These are phyloP conservation scores for Acacia melanoxylon DNA, from an alignment of 306 rosid genomes.

Conservation along the genomic window DNA sequence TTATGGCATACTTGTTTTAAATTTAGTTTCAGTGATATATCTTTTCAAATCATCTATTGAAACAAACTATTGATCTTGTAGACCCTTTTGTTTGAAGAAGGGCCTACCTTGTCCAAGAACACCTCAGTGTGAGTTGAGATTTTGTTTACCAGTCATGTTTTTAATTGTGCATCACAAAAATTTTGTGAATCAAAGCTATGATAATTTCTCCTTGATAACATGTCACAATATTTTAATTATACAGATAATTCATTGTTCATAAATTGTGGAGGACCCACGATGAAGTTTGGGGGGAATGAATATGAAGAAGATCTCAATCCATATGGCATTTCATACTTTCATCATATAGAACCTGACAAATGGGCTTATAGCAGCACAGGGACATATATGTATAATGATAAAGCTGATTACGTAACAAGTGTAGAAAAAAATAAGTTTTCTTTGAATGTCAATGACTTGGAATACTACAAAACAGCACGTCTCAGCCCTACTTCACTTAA, in stretches of 20 bases:
- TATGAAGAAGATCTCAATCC: constrained; percentile 46
- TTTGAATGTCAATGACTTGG: no score
- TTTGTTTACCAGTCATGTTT: constrained; percentile 5
- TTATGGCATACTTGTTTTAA: neutral
- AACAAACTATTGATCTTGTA: constrained; percentile 31
- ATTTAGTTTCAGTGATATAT: neutral
- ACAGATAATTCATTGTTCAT: constrained; percentile 40
- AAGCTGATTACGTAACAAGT: constrained; percentile 4
- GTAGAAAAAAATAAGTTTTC: neutral
- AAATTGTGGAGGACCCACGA: constrained; percentile 43
- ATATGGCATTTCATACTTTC: constrained; percentile 40
- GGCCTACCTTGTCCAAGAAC: constrained; percentile 59
- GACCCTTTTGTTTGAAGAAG: constrained; percentile 58
- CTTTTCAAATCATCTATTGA: neutral
- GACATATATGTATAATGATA: constrained; percentile 4
- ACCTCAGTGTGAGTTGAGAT: constrained; percentile 42
- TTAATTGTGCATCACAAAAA: neutral
- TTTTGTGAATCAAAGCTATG: neutral
- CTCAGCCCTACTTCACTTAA: constrained; percentile 43
- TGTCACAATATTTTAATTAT: constrained; percentile 8
- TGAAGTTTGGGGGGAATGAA: constrained; percentile 16
- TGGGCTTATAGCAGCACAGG: constrained; percentile 84
- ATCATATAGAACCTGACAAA: constrained; percentile 2
- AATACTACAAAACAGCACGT: neutral
- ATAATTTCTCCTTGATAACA: neutral